These are phyloP conservation scores for Sinapis alba DNA, from an alignment of 441 rosid species.

Conservation along the genomic window DNA sequence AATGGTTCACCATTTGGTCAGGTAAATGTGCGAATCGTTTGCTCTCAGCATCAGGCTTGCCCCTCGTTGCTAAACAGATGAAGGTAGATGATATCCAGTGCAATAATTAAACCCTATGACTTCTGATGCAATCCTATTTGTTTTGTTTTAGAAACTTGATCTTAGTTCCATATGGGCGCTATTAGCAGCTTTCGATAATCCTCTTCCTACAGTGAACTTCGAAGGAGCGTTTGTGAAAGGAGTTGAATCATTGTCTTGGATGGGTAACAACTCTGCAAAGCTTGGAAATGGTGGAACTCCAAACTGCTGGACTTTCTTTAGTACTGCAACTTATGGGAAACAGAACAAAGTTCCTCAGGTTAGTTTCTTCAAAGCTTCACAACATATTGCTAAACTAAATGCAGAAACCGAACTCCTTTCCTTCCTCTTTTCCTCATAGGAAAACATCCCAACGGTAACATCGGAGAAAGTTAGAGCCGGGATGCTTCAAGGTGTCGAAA, in stretches of 20 bases:
- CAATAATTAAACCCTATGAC: background rate
- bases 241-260: slow-evolving; percentile 84
- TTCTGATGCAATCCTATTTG: slow-evolving; percentile 10
- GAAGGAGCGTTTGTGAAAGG: slow-evolving; percentile 95
- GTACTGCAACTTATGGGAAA: slow-evolving; percentile 81
- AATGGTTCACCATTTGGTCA: slow-evolving; percentile 39
- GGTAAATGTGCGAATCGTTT: slow-evolving; percentile 97
- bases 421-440: slow-evolving; percentile 48
- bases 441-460: slow-evolving; percentile 78
- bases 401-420: slow-evolving; percentile 12
- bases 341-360: slow-evolving; percentile 96
- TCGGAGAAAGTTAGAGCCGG: slow-evolving; percentile 69
- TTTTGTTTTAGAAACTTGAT: slow-evolving; percentile 57
- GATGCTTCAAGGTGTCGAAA: slow-evolving; percentile 84
- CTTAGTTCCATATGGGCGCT: slow-evolving; percentile 93
- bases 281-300: slow-evolving; percentile 46
- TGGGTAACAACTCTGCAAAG: slow-evolving; percentile 83
- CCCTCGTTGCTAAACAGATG: slow-evolving; percentile 84
- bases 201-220: slow-evolving; percentile 60
- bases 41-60: slow-evolving; percentile 89
- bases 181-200: slow-evolving; percentile 87
- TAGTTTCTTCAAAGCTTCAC: slow-evolving; percentile 23
- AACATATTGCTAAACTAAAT: background rate
- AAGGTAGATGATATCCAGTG: slow-evolving; percentile 50
- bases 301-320: slow-evolving; percentile 89